Evolutionary conservation across 805 yeast species (phyloP), one percentile per base, ranked within the genome.

Genomic region (Zygoascus bituminiphila): DNA sequence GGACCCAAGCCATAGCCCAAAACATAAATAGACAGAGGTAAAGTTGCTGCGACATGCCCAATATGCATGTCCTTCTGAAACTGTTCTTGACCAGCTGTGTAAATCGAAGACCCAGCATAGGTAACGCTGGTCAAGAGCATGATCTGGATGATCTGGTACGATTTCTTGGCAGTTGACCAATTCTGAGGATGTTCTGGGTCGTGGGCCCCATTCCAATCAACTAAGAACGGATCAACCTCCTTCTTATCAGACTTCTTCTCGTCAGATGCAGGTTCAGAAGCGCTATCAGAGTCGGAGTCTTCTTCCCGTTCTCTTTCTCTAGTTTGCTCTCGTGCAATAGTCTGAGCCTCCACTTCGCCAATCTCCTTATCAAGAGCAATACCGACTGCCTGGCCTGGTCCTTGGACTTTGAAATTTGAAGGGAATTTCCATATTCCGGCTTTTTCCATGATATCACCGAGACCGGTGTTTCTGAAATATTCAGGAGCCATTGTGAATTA

Each of bases 1-100:
- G 85, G 84, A 0, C 88, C 88, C 8, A 77, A 61, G 0, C 84
- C 84, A 56, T 80, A 75, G 0, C 88, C 88, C 42, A 81, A 60
- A n/a, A 82, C 77, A 54, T 75, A 82, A 10, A 81, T 61, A 0
- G 86, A 71, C 2, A 81, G 73, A 15, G 76, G 72, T 44, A 82
- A 64, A 15, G 77, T 65, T 2, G 79, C 73, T 0, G 71, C 75
- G 14, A 73, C 75, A 37, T 64, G 50, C 2, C 77, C 74, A 15
- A 77, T 65, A 31, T 70, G 71, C 64, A 63, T 77, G n/a, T 62
- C 61, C 55, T 61, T 62, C 47, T 70, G 55, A 14, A 69, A 62
- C 8, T 50, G 59, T 51, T 60, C 65, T 44, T 73, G 66, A 17
- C 80, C 79, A 0, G 84, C 82, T 0, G 82, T 72, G 56, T 72